Conservation (phyloP, 805 yeast species). For the Suhomyces emberorum region DNA sequence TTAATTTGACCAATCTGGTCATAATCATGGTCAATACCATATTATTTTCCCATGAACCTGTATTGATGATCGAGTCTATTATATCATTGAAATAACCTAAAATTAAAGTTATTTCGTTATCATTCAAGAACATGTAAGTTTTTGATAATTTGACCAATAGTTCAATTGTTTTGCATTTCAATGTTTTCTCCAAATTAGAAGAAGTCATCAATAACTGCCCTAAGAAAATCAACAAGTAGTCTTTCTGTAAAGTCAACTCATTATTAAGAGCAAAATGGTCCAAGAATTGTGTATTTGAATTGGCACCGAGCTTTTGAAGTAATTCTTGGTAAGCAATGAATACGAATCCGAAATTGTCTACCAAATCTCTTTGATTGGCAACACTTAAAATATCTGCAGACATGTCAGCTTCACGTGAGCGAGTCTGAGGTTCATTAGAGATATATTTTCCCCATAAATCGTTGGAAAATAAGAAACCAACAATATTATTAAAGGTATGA, state of each 20-base stretch:
- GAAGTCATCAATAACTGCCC: conserved; percentile 69
- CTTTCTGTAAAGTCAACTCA: conserved; percentile 50
- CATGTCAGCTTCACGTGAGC: conserved; percentile 5
- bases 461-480: conserved; percentile 30
- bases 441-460: conserved; percentile 43
- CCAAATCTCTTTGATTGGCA: conserved; percentile 55
- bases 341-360: conserved; percentile 60
- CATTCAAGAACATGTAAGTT: conserved; percentile 46
- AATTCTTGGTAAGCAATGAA: conserved; percentile 42
- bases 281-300: conserved; percentile 11
- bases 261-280: conserved; percentile 21
- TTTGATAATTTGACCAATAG: conserved; percentile 58
- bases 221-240: conserved; percentile 62
- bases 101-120: conserved; percentile 57
- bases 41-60: conserved; percentile 33
- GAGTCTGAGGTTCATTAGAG: conserved; percentile 16
- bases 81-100: conserved; percentile 65
- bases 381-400: conserved; percentile 36
- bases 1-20: conserved; percentile 50
- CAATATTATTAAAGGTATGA: conserved; percentile 45
- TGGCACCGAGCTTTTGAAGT: conserved; percentile 21
- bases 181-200: conserved; percentile 64
- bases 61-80: conserved; percentile 31
- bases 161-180: conserved; percentile 62
- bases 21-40: conserved; percentile 53